These are phyloP conservation scores for Dioscorea cayenensis DNA, from an alignment of 116 monocot genomes.

Conservation along the genomic window DNA sequence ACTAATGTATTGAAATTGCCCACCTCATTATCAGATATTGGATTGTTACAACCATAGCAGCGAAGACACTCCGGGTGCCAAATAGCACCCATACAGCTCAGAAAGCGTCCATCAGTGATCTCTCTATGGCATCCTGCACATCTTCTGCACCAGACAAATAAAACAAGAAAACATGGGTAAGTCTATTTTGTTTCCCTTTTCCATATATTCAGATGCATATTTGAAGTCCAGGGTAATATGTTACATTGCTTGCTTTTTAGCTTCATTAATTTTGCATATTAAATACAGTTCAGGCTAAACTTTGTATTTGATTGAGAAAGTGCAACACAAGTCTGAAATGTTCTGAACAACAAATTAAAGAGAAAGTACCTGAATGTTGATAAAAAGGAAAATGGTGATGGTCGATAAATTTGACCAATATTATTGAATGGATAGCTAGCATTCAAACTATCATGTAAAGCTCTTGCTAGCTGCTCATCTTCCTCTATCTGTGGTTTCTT, in stretches of 20 bases:
- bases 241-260: too few relatives aligned
- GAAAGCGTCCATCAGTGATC: conserved; percentile 67
- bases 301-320: background rate
- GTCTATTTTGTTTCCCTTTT: too few relatives aligned
- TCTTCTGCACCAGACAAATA: conserved; percentile 33
- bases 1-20: background rate
- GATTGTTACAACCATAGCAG: conserved; percentile 67
- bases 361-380: conserved; percentile 36
- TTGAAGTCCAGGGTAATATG: background rate
- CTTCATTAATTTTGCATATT: too few relatives aligned
- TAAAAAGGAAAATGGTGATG: conserved; percentile 29
- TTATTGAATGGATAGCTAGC: conserved; percentile 27
- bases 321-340: too few relatives aligned
- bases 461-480: conserved; percentile 62
- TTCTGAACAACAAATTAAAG: background rate
- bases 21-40: conserved; percentile 82
- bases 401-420: conserved; percentile 20
- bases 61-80: conserved; percentile 90
- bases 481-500: conserved; percentile 38
- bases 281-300: too few relatives aligned
- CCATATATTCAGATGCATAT: background rate
- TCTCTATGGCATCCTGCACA: conserved; percentile 73
- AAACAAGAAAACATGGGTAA: background rate
- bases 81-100: conserved; percentile 72
- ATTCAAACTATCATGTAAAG: conserved; percentile 58